A percentile compares a stretch with the other conserved stretches of the same genome.
Conservation (phyloP, 441 rosid genomes). For the Breynia disticha region DNA sequence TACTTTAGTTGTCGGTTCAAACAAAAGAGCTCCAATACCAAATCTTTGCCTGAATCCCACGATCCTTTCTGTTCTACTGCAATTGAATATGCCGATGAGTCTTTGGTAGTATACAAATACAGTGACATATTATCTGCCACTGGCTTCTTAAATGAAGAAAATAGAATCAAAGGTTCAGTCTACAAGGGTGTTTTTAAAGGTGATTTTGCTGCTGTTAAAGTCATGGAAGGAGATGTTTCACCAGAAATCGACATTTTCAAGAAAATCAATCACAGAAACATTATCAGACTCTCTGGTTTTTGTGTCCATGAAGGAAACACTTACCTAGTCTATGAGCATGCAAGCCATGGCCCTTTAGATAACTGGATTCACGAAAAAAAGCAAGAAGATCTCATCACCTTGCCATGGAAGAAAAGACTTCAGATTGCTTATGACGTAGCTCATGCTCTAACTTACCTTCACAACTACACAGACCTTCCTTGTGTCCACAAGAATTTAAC, state of each 20-base stretch:
- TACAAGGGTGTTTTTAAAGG: slow-evolving; percentile 57
- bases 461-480: slow-evolving; percentile 60
- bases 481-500: slow-evolving; percentile 77
- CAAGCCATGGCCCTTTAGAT: slow-evolving; percentile 53
- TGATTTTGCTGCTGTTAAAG: slow-evolving; percentile 72
- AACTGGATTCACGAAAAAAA: slow-evolving; percentile 34
- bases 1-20: slow-evolving; percentile 35
- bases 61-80: slow-evolving; percentile 13
- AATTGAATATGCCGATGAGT: slow-evolving; percentile 44
- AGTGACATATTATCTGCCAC: slow-evolving; percentile 54
- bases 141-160: slow-evolving; percentile 40
- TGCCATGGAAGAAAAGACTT: slow-evolving; percentile 78
- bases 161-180: slow-evolving; percentile 60
- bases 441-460: slow-evolving; percentile 72
- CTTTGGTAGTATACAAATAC: slow-evolving; percentile 53
- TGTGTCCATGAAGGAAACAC: slow-evolving; percentile 64
- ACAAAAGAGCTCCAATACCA: background rate
- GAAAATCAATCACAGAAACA: slow-evolving; percentile 64
- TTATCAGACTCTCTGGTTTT: slow-evolving; percentile 77
- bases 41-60: background rate
- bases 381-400: slow-evolving; percentile 12
- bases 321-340: slow-evolving; percentile 69
- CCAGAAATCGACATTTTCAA: slow-evolving; percentile 65
- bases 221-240: slow-evolving; percentile 70
- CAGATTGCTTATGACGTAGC: slow-evolving; percentile 59